Conservation (phyloP, 163 green algal species). For the Coccomyxa subellipsoidea region DNA sequence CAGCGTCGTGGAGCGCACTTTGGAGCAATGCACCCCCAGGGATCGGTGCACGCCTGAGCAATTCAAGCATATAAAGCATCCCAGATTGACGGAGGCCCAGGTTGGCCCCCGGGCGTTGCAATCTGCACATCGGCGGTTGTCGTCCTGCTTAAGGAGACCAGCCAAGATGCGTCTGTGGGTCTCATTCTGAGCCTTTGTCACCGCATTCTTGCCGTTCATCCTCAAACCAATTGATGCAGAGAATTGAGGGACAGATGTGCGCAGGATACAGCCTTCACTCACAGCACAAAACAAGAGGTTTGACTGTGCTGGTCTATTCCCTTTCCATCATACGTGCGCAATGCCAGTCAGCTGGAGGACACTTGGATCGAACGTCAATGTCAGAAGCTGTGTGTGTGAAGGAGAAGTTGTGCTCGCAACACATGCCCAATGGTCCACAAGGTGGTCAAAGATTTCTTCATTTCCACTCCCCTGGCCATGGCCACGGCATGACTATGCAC, state of each 20-base stretch:
- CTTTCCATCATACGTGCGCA: too few relatives aligned
- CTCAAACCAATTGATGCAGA: not conserved
- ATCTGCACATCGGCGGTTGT: constrained; percentile 83
- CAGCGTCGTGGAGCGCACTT: constrained; percentile 93
- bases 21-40: constrained; percentile 90
- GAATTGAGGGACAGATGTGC: not conserved
- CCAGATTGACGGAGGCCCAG: constrained; percentile 91
- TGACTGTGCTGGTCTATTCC: not conserved
- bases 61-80: constrained; percentile 94
- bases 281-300: not conserved
- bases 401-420: not conserved
- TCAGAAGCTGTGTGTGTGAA: too few relatives aligned
- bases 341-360: too few relatives aligned
- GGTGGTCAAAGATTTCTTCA: not conserved
- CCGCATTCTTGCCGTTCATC: not conserved
- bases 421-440: not conserved
- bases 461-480: not conserved
- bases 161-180: constrained; percentile 68
- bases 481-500: not conserved
- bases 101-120: constrained; percentile 80
- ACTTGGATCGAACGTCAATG: too few relatives aligned
- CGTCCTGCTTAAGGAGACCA: constrained; percentile 67
- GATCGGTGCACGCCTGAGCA: constrained; percentile 75
- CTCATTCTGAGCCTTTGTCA: constrained; percentile 69
- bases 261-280: not conserved